Evolutionary conservation across 495 filamentous ascomycete genomes (phyloP), one percentile per base, ranked within the genome.

Genomic region (Pyronema domesticum): DNA sequence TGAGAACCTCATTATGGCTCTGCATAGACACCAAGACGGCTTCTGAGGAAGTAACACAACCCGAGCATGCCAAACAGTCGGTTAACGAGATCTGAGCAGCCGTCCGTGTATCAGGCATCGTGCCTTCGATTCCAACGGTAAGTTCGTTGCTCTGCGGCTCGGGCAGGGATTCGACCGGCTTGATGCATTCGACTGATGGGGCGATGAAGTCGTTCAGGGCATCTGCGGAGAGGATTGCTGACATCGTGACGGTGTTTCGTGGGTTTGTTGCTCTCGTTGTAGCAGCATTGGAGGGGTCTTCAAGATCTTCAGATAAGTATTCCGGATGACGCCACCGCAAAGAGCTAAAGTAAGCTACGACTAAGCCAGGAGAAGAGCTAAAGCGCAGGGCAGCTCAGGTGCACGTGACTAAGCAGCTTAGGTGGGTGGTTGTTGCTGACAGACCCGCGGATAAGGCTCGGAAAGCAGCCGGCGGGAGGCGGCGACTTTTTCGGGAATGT

Each of bases 191-290:
- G 56, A 98, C 86, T 37, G 91, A 91, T 6, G 91, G 91, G 34
- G 83, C 88, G 64, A 98, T 98, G 72, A 98, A 98, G 73, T 98
- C 91, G 72, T 98, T 98, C 57, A 98, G 74, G 68, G 94, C 87
- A 70, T 96, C 89, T 57, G 83, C 85, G 49, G 89, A 95, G 55
- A 98, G 81, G 57, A 98, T 96, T 30, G 91, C 91, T 58, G 83
- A 89, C 89, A 96, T 96, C 9, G 45, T 47, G 9, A 19, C 45
- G 14, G 45, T 47, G 45, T 10, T 15, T 47, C 3, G 45, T 47
- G 14, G 39, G 39, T 13, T 13, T 13, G 39, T 30, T 5, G 23
- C 23, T 30, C 23, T 30, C 23, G 23, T 30, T 30, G 23, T 30
- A 17, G 39, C 11, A 42, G 15, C 39, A 17, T 13, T 42, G 39